Percentiles rank a stretch among this genome's conserved stretches.
Evolutionary conservation across 345 rosid species (phyloP).

Genomic region (Eucalyptus erythrocorys): DNA sequence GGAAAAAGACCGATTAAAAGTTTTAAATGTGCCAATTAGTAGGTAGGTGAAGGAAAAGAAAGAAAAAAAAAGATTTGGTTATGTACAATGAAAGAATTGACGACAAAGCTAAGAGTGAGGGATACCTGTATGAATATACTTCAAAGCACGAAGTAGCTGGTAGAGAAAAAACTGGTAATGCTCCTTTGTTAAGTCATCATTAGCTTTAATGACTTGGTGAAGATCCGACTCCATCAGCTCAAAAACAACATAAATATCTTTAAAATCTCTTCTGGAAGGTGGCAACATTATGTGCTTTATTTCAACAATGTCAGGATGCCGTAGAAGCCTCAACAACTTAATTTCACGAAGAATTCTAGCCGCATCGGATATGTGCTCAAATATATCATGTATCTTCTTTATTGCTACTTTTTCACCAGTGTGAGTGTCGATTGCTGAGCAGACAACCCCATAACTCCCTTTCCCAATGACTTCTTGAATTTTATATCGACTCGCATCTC

Average conservation of each 20-base stretch:
- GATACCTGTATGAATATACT: slow-evolving; percentile 89
- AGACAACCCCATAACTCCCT: slow-evolving; percentile 92
- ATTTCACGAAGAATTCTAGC: slow-evolving; percentile 88
- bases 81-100: neutral
- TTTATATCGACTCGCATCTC: slow-evolving; percentile 77
- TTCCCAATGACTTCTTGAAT: slow-evolving; percentile 91
- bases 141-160: slow-evolving; percentile 86
- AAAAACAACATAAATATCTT: slow-evolving; percentile 92
- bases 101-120: neutral
- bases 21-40: neutral
- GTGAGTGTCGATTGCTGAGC: slow-evolving; percentile 82
- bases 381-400: slow-evolving; percentile 83
- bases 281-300: slow-evolving; percentile 95
- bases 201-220: slow-evolving; percentile 94
- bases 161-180: slow-evolving; percentile 94
- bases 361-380: slow-evolving; percentile 90
- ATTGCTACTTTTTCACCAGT: slow-evolving; percentile 86
- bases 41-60: neutral
- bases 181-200: slow-evolving; percentile 90
- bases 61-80: neutral
- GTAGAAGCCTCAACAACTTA: slow-evolving; percentile 68
- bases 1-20: neutral
- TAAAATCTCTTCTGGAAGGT: slow-evolving; percentile 85
- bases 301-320: slow-evolving; percentile 93
- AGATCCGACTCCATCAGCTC: slow-evolving; percentile 98